Evolutionary conservation across 257 asterid species (phyloP).

Genomic region (Parsonsia alboflavescens): DNA sequence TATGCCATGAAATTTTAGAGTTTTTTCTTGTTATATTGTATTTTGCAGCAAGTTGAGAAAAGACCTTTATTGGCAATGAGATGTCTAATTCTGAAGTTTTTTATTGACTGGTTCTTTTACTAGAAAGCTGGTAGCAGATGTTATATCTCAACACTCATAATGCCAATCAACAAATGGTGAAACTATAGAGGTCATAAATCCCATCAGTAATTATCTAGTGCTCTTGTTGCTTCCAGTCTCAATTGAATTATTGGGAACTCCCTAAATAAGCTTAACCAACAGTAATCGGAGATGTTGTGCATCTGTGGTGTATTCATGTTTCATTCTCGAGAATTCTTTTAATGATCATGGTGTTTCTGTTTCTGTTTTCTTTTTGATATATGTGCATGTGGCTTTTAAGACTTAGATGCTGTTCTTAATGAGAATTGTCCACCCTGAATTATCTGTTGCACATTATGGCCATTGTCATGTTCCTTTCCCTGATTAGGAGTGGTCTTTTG

Average conservation of each 20-base stretch:
- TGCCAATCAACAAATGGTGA: background rate
- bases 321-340: background rate
- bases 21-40: background rate
- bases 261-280: slow-evolving; percentile 2
- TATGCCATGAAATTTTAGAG: background rate
- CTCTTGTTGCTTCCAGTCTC: background rate
- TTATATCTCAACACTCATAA: background rate
- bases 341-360: background rate
- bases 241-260: background rate
- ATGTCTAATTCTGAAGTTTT: background rate
- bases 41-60: background rate
- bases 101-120: background rate
- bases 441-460: background rate
- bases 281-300: background rate
- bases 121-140: background rate
- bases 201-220: background rate
- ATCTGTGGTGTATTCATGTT: background rate
- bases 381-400: background rate
- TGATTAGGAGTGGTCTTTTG: background rate
- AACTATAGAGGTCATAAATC: background rate
- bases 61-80: background rate
- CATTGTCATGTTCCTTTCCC: background rate
- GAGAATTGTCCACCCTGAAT: background rate
- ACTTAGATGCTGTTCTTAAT: background rate
- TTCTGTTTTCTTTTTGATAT: background rate